These are phyloP conservation scores for Apiospora sp. DNA, from an alignment of 2,329 filamentous ascomycete genomes.

Conservation along the genomic window DNA sequence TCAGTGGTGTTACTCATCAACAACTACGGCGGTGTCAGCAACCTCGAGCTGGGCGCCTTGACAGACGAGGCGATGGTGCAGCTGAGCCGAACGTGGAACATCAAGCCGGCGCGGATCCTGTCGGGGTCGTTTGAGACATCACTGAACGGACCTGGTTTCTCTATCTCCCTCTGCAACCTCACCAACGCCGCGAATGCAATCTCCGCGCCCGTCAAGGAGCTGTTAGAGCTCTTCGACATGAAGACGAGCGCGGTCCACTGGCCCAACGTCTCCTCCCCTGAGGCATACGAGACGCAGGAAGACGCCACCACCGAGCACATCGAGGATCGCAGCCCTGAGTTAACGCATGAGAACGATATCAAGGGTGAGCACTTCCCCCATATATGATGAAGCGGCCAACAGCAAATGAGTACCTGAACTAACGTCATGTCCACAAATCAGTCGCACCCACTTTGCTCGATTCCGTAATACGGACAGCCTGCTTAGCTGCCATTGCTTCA, in stretches of 20 bases:
- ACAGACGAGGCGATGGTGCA: constrained; percentile 50
- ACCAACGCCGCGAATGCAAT: constrained; percentile 42
- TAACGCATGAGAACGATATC: constrained; percentile 24
- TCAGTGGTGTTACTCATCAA: constrained; percentile 62
- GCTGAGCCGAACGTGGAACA: constrained; percentile 49
- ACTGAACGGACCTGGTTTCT: constrained; percentile 63
- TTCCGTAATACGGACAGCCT: constrained; percentile 38
- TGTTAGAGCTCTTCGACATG: constrained; percentile 56
- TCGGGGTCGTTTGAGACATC: constrained; percentile 59
- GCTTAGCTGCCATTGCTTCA: constrained; percentile 44
- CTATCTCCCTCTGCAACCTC: constrained; percentile 61
- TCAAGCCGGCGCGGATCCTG: constrained; percentile 55
- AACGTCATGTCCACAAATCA: constrained; percentile 19
- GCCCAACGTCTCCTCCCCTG: constrained; percentile 45
- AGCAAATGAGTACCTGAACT: constrained; percentile 23
- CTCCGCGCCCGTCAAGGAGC: constrained; percentile 40
- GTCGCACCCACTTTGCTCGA: constrained; percentile 41
- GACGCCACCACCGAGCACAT: too few species aligned
- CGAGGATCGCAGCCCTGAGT: background rate
- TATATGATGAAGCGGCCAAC: background rate
- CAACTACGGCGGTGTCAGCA: constrained; percentile 64
- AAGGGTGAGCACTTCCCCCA: constrained; percentile 28
- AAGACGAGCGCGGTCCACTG: constrained; percentile 59
- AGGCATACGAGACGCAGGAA: background rate
- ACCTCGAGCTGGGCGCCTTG: constrained; percentile 62